Percentiles rank a stretch among this genome's conserved stretches.
These are phyloP conservation scores for Coffea canephora DNA, from an alignment of 257 asterid genomes.

Conservation along the genomic window DNA sequence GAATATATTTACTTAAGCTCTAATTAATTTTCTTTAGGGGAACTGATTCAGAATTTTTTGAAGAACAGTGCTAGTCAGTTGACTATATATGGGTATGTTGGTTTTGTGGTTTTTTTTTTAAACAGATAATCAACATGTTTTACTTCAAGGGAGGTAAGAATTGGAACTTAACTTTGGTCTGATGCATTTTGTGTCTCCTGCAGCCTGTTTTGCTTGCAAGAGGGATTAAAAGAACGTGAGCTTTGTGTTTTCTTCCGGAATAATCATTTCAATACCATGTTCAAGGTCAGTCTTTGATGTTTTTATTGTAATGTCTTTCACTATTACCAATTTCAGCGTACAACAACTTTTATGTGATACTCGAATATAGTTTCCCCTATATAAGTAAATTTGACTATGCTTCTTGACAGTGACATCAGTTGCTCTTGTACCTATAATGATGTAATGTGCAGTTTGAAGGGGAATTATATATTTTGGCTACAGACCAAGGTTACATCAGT, in stretches of 20 bases:
- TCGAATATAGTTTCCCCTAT: not conserved
- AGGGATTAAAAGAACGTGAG: slow-evolving; percentile 86
- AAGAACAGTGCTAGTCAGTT: slow-evolving; percentile 93
- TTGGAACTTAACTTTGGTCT: slow-evolving; percentile 23
- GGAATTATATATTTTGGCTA: slow-evolving; percentile 80
- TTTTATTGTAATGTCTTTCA: not conserved
- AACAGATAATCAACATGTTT: slow-evolving; percentile 13
- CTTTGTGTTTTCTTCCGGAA: slow-evolving; percentile 93
- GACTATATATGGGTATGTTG: slow-evolving; percentile 77
- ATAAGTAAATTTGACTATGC: slow-evolving; percentile 2
- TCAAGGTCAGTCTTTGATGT: slow-evolving; percentile 59
- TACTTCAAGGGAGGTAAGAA: slow-evolving; percentile 16
- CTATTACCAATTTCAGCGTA: not conserved
- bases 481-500: slow-evolving; percentile 85
- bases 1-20: slow-evolving; percentile 14
- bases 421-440: slow-evolving; percentile 21
- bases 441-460: slow-evolving; percentile 79
- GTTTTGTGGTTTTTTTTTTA: slow-evolving; percentile 19
- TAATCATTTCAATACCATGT: slow-evolving; percentile 98
- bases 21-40: slow-evolving; percentile 56
- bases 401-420: not conserved
- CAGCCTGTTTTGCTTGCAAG: slow-evolving; percentile 90
- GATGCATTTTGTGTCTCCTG: slow-evolving; percentile 17
- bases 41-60: slow-evolving; percentile 60
- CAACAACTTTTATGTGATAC: not conserved